phyloP scores from a whole-genome alignment of 176 grass and related monocot genomes.

The Bonia amplexicaulis region DNA sequence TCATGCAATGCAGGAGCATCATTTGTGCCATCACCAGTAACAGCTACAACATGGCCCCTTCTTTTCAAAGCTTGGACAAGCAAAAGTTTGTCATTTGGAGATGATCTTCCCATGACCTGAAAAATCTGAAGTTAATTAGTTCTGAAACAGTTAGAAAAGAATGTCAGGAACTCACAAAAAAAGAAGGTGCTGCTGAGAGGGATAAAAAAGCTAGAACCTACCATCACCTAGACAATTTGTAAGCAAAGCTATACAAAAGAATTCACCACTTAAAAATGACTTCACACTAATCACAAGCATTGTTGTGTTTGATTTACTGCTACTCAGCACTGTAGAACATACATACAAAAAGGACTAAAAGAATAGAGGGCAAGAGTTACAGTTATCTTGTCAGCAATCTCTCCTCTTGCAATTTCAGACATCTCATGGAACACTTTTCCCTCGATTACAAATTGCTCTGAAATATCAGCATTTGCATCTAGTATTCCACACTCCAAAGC shows the following conservation, averaged over 20 bases:
- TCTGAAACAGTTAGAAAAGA: constrained; percentile 3
- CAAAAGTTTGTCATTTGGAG: constrained; percentile 91
- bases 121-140: constrained; percentile 41
- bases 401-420: constrained; percentile 55
- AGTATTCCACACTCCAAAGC: constrained; percentile 97
- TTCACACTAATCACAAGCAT: neutral
- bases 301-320: neutral
- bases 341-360: neutral
- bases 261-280: neutral
- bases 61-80: constrained; percentile 93
- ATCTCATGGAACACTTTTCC: constrained; percentile 77
- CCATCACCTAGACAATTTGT: neutral
- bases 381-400: constrained; percentile 66
- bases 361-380: constrained; percentile 33
- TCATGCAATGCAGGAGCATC: constrained; percentile 95
- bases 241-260: constrained; percentile 13
- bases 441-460: constrained; percentile 65
- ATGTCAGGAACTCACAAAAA: neutral
- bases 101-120: constrained; percentile 96
- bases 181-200: neutral
- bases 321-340: neutral
- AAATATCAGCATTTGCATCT: constrained; percentile 25
- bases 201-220: neutral
- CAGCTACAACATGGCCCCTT: constrained; percentile 89
- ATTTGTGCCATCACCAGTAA: constrained; percentile 97